Conservation (phyloP, 2,329 filamentous ascomycete species). For the Aspergillus terreus region DNA sequence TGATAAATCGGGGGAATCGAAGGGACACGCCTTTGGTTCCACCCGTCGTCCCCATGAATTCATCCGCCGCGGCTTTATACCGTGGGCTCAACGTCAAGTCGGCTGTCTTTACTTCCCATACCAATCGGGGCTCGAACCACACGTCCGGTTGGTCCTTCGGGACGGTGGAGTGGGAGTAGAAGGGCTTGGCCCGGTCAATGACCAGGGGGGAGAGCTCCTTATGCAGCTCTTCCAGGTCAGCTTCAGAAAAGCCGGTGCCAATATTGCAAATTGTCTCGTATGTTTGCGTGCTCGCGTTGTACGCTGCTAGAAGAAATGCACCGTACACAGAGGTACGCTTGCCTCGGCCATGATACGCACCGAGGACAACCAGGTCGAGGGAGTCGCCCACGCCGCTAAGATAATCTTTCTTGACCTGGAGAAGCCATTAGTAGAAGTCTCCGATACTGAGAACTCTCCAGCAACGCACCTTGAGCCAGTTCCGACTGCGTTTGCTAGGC, state of each 20-base stretch:
- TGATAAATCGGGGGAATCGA: slow-evolving; percentile 90
- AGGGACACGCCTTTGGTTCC: slow-evolving; percentile 78
- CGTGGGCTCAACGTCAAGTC: slow-evolving; percentile 88
- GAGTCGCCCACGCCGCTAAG: slow-evolving; percentile 91
- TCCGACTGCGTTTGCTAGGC: slow-evolving; percentile 90
- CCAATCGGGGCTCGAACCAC: slow-evolving; percentile 91
- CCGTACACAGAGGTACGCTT: slow-evolving; percentile 96
- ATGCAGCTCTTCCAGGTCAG: slow-evolving; percentile 85
- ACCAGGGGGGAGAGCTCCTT: slow-evolving; percentile 68
- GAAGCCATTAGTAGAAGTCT: slow-evolving; percentile 2
- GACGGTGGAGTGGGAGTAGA: slow-evolving; percentile 80
- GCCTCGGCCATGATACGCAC: slow-evolving; percentile 89
- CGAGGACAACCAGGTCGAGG: slow-evolving; percentile 90
- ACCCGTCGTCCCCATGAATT: slow-evolving; percentile 68
- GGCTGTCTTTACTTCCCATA: slow-evolving; percentile 98
- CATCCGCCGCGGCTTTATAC: slow-evolving; percentile 85
- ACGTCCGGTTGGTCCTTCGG: slow-evolving; percentile 95
- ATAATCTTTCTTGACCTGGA: slow-evolving; percentile 93
- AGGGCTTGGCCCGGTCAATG: slow-evolving; percentile 90
- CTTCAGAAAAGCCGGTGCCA: slow-evolving; percentile 93
- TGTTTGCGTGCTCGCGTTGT: slow-evolving; percentile 72
- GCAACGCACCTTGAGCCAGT: slow-evolving; percentile 82
- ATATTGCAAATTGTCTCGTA: slow-evolving; percentile 99
- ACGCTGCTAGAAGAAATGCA: slow-evolving; percentile 91
- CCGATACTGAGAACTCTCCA: neutral